Evolutionary conservation across 2,329 filamentous ascomycete species (phyloP).

Genomic region (Rhinocladiella similis): DNA sequence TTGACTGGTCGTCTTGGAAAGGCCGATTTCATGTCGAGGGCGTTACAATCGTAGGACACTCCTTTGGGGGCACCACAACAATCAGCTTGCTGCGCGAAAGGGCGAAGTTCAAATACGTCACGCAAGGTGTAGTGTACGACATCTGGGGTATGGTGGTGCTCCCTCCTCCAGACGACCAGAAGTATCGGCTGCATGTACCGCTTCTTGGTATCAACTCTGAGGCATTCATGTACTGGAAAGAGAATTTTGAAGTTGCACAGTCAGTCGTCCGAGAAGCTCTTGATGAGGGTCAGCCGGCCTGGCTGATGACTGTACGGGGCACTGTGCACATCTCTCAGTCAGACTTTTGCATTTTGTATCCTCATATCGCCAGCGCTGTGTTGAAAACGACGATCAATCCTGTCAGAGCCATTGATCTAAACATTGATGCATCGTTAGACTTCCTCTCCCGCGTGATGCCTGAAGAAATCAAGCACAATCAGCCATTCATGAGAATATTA

Average conservation of each 20-base stretch:
- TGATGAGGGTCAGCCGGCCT: constrained; percentile 47
- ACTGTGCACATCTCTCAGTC: constrained; percentile 67
- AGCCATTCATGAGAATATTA: constrained; percentile 50
- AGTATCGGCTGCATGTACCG: constrained; percentile 53
- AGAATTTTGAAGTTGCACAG: constrained; percentile 61
- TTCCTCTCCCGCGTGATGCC: constrained; percentile 52
- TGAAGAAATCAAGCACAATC: constrained; percentile 42
- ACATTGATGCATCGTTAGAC: constrained; percentile 62
- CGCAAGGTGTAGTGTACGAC: constrained; percentile 66
- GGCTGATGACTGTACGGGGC: constrained; percentile 57
- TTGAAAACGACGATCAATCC: constrained; percentile 66
- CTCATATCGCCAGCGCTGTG: constrained; percentile 56
- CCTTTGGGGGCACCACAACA: constrained; percentile 65
- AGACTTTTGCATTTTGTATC: constrained; percentile 67
- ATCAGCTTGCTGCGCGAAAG: constrained; percentile 60
- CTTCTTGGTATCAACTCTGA: constrained; percentile 66
- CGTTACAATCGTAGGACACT: constrained; percentile 65
- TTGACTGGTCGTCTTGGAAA: constrained; percentile 60
- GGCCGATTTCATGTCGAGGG: constrained; percentile 56
- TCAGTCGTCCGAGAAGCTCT: constrained; percentile 58
- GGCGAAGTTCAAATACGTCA: constrained; percentile 57
- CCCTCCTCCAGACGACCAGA: constrained; percentile 44
- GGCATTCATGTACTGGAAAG: constrained; percentile 69
- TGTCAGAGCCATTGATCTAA: constrained; percentile 62
- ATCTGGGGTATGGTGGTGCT: constrained; percentile 54